Conservation (phyloP, 768 basidiomycete genomes). For the Tricholoma matsutake region DNA sequence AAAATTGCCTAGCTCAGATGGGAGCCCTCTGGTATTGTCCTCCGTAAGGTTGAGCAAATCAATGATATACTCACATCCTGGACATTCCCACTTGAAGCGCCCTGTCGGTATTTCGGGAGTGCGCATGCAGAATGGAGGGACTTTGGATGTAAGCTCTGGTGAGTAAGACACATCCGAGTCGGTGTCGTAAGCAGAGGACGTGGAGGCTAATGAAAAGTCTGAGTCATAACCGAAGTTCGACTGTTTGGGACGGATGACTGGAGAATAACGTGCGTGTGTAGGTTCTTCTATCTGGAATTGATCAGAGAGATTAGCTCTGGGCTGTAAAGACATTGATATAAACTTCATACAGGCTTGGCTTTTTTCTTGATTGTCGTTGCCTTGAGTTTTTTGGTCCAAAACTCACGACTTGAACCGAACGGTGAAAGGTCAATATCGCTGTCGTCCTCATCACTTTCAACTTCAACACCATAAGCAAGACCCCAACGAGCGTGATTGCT, state of each 20-base stretch:
- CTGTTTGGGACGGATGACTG: neutral
- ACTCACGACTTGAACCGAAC: slow-evolving; percentile 28
- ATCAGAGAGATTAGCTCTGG: neutral
- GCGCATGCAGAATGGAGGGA: slow-evolving; percentile 35
- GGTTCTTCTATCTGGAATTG: neutral
- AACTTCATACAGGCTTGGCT: slow-evolving; percentile 3
- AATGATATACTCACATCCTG: slow-evolving; percentile 43
- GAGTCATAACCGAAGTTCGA: slow-evolving; percentile 42
- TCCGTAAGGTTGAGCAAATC: slow-evolving; percentile 42
- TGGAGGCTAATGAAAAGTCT: slow-evolving; percentile 56
- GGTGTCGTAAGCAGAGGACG: slow-evolving; percentile 39
- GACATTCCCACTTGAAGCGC: slow-evolving; percentile 53
- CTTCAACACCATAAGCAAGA: slow-evolving; percentile 24
- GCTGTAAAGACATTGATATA: neutral
- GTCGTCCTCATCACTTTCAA: slow-evolving; percentile 13
- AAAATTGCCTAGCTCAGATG: slow-evolving; percentile 14
- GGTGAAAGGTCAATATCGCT: slow-evolving; percentile 22
- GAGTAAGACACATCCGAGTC: slow-evolving; percentile 24
- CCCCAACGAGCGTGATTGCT: slow-evolving; percentile 29
- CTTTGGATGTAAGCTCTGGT: slow-evolving; percentile 16
- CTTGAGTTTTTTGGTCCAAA: slow-evolving; percentile 29
- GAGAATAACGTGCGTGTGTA: neutral
- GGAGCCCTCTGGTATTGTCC: slow-evolving; percentile 27
- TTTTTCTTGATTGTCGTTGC: slow-evolving; percentile 7
- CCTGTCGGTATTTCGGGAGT: slow-evolving; percentile 40